These are phyloP conservation scores for Rosa rugosa DNA, from an alignment of 306 rosid genomes.

Conservation along the genomic window DNA sequence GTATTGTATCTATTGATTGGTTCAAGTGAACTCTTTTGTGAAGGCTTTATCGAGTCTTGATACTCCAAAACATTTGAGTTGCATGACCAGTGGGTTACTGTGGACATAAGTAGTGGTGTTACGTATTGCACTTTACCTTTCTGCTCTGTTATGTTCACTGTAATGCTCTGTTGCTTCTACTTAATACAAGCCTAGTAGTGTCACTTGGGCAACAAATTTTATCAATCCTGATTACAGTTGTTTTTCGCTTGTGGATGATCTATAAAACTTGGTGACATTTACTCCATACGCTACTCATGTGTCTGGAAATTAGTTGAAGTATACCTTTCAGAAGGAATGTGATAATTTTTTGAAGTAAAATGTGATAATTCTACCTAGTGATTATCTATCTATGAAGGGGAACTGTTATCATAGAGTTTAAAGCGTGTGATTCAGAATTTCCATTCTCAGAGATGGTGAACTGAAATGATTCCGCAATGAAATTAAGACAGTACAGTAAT, in stretches of 20 bases:
- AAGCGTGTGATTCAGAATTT: too few relatives aligned
- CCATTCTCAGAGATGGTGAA: too few relatives aligned
- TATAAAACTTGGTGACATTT: too few relatives aligned
- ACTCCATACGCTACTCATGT: not conserved
- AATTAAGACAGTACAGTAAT: too few relatives aligned
- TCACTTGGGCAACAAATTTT: not conserved
- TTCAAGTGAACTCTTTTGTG: not conserved
- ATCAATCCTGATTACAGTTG: not conserved
- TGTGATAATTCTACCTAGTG: too few relatives aligned
- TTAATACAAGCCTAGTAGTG: not conserved
- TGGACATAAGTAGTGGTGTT: not conserved
- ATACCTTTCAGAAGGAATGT: not conserved
- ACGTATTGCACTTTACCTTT: not conserved
- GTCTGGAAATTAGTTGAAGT: not conserved
- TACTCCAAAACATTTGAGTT: constrained; percentile 10
- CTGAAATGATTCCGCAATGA: too few relatives aligned
- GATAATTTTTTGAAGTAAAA: too few relatives aligned
- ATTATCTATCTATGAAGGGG: too few relatives aligned
- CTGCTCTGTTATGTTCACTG: not conserved
- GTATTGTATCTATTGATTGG: not conserved
- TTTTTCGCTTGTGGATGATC: not conserved
- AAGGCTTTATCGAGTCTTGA: not conserved
- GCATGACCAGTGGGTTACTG: not conserved
- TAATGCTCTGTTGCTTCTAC: not conserved
- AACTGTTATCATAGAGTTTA: too few relatives aligned